These are phyloP conservation scores for Jatropha multifida DNA, from an alignment of 441 rosid genomes.

Conservation along the genomic window DNA sequence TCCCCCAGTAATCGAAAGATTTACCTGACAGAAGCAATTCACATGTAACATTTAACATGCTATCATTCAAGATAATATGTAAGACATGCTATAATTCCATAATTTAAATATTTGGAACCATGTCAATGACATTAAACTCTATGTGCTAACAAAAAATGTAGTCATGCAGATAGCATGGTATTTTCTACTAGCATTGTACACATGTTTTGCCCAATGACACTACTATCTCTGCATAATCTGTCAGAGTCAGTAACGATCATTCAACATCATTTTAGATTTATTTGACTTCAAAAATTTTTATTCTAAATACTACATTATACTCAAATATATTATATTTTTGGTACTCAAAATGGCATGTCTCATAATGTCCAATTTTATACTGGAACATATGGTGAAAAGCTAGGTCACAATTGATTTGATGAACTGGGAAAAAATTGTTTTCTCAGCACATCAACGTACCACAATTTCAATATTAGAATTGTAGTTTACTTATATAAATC, in stretches of 20 bases:
- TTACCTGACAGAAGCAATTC: conserved; percentile 47
- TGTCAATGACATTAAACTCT: neutral
- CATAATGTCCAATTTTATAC: neutral
- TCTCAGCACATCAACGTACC: neutral
- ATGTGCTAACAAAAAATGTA: neutral
- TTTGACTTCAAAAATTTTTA: neutral
- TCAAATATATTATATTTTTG: neutral
- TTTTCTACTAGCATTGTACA: neutral
- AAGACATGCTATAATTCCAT: neutral
- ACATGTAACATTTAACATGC: neutral
- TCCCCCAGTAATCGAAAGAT: conserved; percentile 89
- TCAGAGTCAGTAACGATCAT: neutral
- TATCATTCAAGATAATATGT: neutral
- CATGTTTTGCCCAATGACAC: neutral
- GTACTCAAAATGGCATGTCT: neutral
- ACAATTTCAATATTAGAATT: neutral
- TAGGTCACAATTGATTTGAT: neutral
- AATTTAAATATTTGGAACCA: neutral
- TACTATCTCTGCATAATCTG: neutral
- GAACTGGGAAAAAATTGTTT: neutral
- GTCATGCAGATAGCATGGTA: neutral
- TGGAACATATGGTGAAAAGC: neutral
- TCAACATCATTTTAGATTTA: neutral
- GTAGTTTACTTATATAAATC: conserved; percentile 1
- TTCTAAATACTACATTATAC: neutral